Base-by-base conservation (phyloP, 2,329 filamentous ascomycete species). In the Capronia coronata region DNA sequence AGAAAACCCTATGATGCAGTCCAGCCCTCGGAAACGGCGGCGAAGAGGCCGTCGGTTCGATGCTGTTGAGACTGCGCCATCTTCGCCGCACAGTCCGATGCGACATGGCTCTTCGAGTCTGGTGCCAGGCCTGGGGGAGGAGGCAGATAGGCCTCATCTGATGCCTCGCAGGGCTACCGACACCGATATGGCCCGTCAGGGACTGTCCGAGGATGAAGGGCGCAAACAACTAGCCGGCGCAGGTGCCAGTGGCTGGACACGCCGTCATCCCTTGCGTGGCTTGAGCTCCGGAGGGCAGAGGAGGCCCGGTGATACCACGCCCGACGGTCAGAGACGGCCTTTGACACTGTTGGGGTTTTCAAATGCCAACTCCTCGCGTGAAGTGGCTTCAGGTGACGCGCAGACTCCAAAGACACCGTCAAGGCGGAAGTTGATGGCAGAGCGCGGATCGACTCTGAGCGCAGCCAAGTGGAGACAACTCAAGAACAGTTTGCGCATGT, bases 391-490 rank as follows among this genome's bases (percentile, higher is more conserved):
- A 14, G 45, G 25, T 18, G 54, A 51, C 29, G 46, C 27, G 21
- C 48, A 46, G 45, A 50, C 56, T 35, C 47, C 60, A 41, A 60
- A 60, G 46, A 56, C 56, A 11, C 44, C 54, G 11, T 56, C 57
- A n/a, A 66, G 70, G 34, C 69, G 72, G 57, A 69, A 78, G 22
- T 63, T 68, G 32, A 49, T 61, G 38, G 38, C 53, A 1, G 85
- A 89, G 57, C 76, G 84, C 59, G 82, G 84, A 19, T 80, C 84
- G 2, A 88, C 83, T 13, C 82, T 85, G 5, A 72, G 72, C 61
- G 88, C 81, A 14, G 86, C 91, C 61, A 88, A 87, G 71, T 98
- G 93, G 93, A 84, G 83, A 56, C 87, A 94, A 64, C 79, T 98
- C 62, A 97, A 96, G 70, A 87, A 87, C 58, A 90, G 89, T 0